Conservation (phyloP, 257 asterid species). For the Solanum pimpinellifolium region DNA sequence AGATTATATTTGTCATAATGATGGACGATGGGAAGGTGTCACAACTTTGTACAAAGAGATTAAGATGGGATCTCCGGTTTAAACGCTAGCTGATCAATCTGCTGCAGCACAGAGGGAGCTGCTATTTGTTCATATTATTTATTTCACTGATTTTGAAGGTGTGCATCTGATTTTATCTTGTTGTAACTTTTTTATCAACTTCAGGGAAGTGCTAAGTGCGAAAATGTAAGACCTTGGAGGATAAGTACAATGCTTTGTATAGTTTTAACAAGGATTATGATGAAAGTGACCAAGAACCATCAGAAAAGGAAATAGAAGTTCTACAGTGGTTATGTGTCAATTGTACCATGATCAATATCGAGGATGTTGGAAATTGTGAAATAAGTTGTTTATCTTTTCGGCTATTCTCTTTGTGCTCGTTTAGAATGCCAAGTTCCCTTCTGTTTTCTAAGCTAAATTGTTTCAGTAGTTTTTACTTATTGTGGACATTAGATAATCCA, state of each 20-base stretch:
- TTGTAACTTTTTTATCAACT: constrained; percentile 3
- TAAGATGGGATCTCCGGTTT: not conserved
- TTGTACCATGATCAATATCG: constrained; percentile 67
- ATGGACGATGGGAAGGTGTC: not conserved
- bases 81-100: not conserved
- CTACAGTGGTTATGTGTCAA: constrained; percentile 40
- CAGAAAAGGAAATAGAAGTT: constrained; percentile 21
- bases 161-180: not conserved
- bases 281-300: constrained; percentile 52
- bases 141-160: not conserved
- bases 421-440: not conserved
- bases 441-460: not conserved
- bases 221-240: constrained; percentile 51
- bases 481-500: not conserved
- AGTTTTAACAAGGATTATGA: constrained; percentile 59
- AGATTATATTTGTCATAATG: not conserved
- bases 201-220: constrained; percentile 40
- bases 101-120: not conserved
- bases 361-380: constrained; percentile 38
- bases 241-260: constrained; percentile 44
- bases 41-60: not conserved
- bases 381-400: constrained; percentile 22
- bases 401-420: not conserved
- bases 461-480: not conserved
- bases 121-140: not conserved